Conservation (phyloP, 2,329 filamentous ascomycete species). For the Aureobasidium sp. region DNA sequence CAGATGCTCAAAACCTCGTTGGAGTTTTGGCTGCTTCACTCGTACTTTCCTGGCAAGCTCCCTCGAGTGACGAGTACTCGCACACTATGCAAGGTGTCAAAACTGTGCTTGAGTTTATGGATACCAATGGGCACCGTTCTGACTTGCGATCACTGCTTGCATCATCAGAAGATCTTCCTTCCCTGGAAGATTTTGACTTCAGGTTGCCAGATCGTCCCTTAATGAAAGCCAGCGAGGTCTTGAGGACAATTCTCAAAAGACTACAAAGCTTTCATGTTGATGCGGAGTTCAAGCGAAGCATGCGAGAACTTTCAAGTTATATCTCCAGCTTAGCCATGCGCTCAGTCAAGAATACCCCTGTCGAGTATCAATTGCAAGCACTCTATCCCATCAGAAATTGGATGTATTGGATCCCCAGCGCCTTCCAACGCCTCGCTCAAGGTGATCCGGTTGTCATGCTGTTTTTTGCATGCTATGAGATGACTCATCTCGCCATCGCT, state of each 20-base stretch:
- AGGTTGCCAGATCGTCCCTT: background rate
- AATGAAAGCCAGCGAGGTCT: background rate
- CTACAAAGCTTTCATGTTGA: background rate
- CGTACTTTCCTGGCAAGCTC: constrained; percentile 6
- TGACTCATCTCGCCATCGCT: background rate
- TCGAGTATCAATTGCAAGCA: background rate
- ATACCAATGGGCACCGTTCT: background rate
- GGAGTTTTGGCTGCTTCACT: background rate
- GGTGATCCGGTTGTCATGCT: background rate
- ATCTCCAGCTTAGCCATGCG: background rate
- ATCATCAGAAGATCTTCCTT: background rate
- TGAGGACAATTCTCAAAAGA: background rate
- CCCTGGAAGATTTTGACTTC: background rate
- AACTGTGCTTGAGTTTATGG: background rate
- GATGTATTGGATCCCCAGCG: background rate
- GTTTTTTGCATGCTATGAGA: background rate
- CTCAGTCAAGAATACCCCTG: background rate
- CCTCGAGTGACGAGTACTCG: background rate
- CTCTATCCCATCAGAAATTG: background rate
- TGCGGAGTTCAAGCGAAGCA: background rate
- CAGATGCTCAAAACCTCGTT: background rate
- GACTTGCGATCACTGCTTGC: background rate
- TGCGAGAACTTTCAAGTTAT: constrained; percentile 1
- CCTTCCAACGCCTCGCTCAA: background rate
- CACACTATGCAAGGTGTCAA: constrained; percentile 5